Base-by-base conservation (phyloP, 805 yeast species). In the Clavispora phyllophila region DNA sequence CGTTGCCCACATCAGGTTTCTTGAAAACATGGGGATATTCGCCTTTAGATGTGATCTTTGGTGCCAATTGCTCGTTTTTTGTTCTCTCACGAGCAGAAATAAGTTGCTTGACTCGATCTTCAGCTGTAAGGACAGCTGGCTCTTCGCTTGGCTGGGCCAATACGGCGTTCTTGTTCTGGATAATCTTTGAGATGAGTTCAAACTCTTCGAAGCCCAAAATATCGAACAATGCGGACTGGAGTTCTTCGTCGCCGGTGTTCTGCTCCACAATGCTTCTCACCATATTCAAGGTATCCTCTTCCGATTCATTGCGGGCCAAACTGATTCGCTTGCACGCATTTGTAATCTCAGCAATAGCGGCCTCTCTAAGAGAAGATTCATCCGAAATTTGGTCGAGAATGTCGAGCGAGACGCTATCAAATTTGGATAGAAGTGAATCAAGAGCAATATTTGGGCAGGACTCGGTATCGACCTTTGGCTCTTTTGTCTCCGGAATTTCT, bases 21-120 rank as follows among this genome's bases (percentile, higher is more conserved):
- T 85, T 79, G 61, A 74, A 93, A 1, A 93, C 97, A 63, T 95
- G 96, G 0, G 97, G 96, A 54, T 88, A 91, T 12, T 61, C 54
- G 18, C 40, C 47, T 22, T 24, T 18, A 5, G 37, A 39, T n/a
- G 45, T 29, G n/a, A 37, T 41, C 27, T 71, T 75, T 1, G 79
- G 76, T 12, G 69, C 70, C 14, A 82, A 55, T 18, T 67, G 65
- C 39, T 70, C 71, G 51, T 75, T 76, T 51, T 72, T 76, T 0
- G 81, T 75, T 18, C 58, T 62, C 41, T 68, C 63, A 3, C 73
- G 72, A 52, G 80, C 82, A 26, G 71, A 70, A 15, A 67, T 58
- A 6, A 80, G 76, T 47, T 77, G 76, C 17, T 71, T 70, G 17
- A 72, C 75, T 41, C 84, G 72, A 40, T 81, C 82, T 39, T 71